Evolutionary conservation across 495 filamentous ascomycete species (phyloP).

Genomic region (Letharia columbiana): DNA sequence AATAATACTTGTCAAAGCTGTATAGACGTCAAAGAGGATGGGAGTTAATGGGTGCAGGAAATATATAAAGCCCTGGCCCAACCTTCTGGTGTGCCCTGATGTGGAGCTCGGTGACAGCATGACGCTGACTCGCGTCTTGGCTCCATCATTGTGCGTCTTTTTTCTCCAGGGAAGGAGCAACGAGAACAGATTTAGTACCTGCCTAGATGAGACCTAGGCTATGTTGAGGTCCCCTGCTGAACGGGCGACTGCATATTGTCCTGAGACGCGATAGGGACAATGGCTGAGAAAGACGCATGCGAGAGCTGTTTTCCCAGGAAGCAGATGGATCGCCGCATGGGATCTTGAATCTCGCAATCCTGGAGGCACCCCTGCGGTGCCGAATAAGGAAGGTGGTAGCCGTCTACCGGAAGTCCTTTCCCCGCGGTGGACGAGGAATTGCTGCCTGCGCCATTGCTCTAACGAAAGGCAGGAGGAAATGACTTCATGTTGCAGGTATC

Average conservation of each 20-base stretch:
- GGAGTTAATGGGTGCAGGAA: neutral
- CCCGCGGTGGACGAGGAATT: neutral
- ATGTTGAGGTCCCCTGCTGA: neutral
- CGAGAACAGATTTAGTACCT: neutral
- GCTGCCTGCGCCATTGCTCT: neutral
- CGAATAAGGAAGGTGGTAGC: slow-evolving; percentile 16
- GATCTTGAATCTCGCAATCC: neutral
- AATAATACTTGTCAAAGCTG: neutral
- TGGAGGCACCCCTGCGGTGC: neutral
- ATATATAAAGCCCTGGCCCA: neutral
- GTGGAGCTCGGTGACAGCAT: neutral
- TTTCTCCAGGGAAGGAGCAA: neutral
- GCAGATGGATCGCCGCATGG: neutral
- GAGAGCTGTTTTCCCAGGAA: neutral
- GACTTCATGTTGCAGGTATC: neutral
- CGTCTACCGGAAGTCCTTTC: neutral
- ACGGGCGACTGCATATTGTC: neutral
- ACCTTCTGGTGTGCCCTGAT: neutral
- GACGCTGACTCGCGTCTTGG: slow-evolving; percentile 1
- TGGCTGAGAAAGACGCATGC: neutral
- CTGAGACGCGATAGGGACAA: neutral
- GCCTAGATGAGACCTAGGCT: neutral
- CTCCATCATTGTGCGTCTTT: slow-evolving; percentile 1
- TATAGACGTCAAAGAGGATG: neutral
- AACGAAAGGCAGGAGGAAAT: neutral